Evolutionary conservation across 805 yeast genomes (phyloP), one percentile per base, ranked within the genome.

Genomic region (Scheffersomyces spartinae): DNA sequence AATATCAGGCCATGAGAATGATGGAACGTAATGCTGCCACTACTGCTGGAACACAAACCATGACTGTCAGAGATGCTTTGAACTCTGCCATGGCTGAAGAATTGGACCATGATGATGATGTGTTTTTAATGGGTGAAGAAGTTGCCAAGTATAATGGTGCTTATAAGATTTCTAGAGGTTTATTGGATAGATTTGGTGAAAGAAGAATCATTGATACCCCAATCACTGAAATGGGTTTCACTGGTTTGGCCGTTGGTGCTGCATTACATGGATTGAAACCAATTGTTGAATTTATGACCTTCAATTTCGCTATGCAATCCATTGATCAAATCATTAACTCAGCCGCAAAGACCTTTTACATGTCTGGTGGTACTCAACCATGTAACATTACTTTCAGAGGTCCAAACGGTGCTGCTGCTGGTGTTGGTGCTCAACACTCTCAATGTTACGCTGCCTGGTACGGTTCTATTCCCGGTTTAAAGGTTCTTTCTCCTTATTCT

Each of bases 71-170:
- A 68, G 99, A 91, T 45, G 99, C 98, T 24, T 64, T 91, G 43
- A 91, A 91, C 67, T 63, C 76, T 37, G 98, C 95, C 16, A 68
- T 91, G 58, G 94, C 94, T 31, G 99, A 91, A 64, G 99, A 91
- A 63, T 69, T 91, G 66, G 97, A 88, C 64, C 72, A 88, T 42
- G 96, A 91, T 53, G 91, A 84, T 40, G 78, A 72, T 41, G 97
- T 91, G 23, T 91, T 84, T 68, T 58, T 91, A 43, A 81, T 91
- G 72, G 99, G 99, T 59, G 99, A 91, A 66, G 99, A 91, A 61
- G 98, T 91, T 39, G 98, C 95, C 23, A 97, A 88, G 59, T 91
- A 91, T 64, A 86, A 91, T 53, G 99, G 99, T 66, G 99, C 99
- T 33, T 91, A 91, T 68, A 91, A 91, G 67, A 79, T 91, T 37